Base-by-base conservation (phyloP, 345 rosid genomes). In the Pelargonium nanum region DNA sequence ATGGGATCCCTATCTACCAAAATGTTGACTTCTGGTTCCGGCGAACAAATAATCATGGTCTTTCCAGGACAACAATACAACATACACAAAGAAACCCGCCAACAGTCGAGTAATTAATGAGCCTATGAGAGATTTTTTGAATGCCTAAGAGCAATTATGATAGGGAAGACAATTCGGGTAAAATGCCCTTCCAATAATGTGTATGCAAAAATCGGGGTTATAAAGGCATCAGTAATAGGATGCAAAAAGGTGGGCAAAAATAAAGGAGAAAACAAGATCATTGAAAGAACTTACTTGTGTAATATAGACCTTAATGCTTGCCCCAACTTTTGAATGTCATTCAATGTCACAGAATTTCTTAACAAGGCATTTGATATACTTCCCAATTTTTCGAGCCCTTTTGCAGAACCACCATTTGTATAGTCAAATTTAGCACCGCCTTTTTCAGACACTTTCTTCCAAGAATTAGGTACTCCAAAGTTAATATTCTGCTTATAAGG, bases 291-390 rank as follows among this genome's bases (percentile, higher is more conserved):
- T 81, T 80, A 87, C 99, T 69, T 89, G 72, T 76, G 22, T 24
- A 93, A 75, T 65, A 93, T 84, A 15, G 56, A 73, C 75, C 74
- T 76, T 58, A 85, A 56, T 5, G 69, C 26, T 28, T 52, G 72
- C 13, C 83, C 78, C 56, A 89, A 82, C 60, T 68, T 75, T 57
- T 48, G 65, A 45, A 93, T 74, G 66, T 89, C 85, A 54, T 78
- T 56, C 64, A 77, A 70, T 0, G 87, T 75, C 12, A 77, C 25
- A 25, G 45, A 53, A 21, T 1, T 72, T 56, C 75, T 73, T 22
- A 87, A 63, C 40, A 70, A 57, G 1, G 76, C 68, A 65, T 20
- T 71, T 19, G 83, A 68, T 62, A 80, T 63, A 59, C 68, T 74
- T 58, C 69, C 67, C 21, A 77, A 64, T 21, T 68, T 70, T 60